Evolutionary conservation across 495 filamentous ascomycete species (phyloP), one percentile per base, ranked within the genome.

Genomic region (Penicillium lividum): DNA sequence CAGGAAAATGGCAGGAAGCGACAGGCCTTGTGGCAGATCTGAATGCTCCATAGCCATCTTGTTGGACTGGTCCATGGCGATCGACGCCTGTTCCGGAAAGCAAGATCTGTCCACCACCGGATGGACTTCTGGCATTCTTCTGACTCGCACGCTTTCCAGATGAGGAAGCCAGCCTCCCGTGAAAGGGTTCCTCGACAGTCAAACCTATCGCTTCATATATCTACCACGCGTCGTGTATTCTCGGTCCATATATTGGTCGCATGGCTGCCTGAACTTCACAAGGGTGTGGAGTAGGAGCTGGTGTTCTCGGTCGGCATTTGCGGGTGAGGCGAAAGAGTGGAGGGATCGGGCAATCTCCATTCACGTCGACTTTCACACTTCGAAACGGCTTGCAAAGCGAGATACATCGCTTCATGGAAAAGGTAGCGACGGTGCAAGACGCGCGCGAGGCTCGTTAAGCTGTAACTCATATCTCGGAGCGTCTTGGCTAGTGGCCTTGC

Each of bases 281-380:
- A 22, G 22, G 22, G 22, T 22, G 22, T 22, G 22, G 22, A 22
- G 22, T 22, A 22, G 22, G 22, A 22, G 22, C 22, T 22, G 22
- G 22, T 22, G 22, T 22, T 22, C 22, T 22, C 22, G 22, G 22
- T 22, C 22, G 22, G 22, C 22, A 22, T 22, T 22, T 22, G 22
- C 22, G 22, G 22, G 22, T 22, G 22, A 22, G 22, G 22, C 22
- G 22, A 22, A 22, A 22, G 2, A 22, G 22, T 22, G 22, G 22
- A 22, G 22, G 22, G 22, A 22, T 22, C 22, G 13, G 36, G 10
- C 36, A 40, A 40, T 40, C 36, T 5, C 15, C 4, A 40, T 40
- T 40, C 36, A 40, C 36, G 36, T 40, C 36, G 36, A 40, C 36
- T 40, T 40, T n/a, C 36, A 40, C 36, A 40, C 36, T 40, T 40